A percentile compares a stretch with the other conserved stretches of the same genome.
phyloP scores from a whole-genome alignment of 148 eudicot genomes.

The Camellia granthamiana region DNA sequence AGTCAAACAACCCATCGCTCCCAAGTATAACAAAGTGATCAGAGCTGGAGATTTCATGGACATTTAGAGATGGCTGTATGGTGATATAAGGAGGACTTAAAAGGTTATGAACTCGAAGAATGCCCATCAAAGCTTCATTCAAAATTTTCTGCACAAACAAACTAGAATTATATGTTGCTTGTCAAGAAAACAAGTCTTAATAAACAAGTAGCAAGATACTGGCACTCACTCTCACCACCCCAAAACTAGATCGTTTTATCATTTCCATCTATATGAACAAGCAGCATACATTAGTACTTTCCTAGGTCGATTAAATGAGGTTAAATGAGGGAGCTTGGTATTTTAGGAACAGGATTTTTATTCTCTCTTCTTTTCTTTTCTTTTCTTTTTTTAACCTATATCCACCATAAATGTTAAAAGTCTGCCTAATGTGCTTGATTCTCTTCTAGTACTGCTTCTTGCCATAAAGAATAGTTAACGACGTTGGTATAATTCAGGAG shows the following conservation, averaged over 20 bases:
- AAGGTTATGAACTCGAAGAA: slow-evolving; percentile 82
- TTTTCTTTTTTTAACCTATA: background rate
- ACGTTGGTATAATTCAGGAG: background rate
- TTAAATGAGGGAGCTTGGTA: background rate
- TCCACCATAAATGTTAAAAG: background rate
- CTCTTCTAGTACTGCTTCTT: background rate
- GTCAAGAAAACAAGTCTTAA: background rate
- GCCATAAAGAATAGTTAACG: background rate
- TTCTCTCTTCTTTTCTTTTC: no score
- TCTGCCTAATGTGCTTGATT: background rate
- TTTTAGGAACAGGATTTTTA: background rate
- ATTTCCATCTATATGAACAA: background rate
- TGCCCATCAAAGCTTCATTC: slow-evolving; percentile 98
- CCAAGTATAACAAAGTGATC: slow-evolving; percentile 86
- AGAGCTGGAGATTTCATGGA: slow-evolving; percentile 65
- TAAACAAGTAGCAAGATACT: background rate
- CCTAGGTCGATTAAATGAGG: background rate
- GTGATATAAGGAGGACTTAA: slow-evolving; percentile 89
- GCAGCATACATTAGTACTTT: no score
- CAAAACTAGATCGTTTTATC: background rate
- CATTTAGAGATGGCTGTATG: slow-evolving; percentile 55
- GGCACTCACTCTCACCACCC: background rate
- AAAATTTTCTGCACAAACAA: slow-evolving; percentile 58
- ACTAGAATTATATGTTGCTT: background rate
- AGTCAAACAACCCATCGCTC: slow-evolving; percentile 96